Evolutionary conservation across 441 rosid genomes (phyloP).

Genomic region (Eruca vesicaria): DNA sequence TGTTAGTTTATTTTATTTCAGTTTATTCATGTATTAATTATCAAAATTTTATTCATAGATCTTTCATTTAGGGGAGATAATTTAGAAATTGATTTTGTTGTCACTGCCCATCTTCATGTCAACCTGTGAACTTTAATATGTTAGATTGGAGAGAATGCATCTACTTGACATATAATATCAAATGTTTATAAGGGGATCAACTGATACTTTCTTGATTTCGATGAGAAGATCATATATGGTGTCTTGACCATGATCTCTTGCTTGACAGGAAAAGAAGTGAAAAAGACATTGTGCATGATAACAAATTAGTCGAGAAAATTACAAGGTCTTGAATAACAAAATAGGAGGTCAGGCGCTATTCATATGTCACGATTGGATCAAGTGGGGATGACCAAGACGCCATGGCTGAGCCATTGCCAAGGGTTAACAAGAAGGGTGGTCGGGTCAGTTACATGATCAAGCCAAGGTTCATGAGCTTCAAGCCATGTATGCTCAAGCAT

Average conservation of each 20-base stretch:
- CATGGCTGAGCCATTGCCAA: neutral
- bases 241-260: neutral
- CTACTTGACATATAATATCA: slow-evolving; percentile 8
- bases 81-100: too few species aligned
- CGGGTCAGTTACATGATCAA: neutral
- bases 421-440: neutral
- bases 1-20: too few species aligned
- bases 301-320: neutral
- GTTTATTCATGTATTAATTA: too few species aligned
- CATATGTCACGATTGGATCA: neutral
- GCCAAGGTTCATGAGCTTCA: slow-evolving; percentile 41
- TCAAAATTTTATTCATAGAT: too few species aligned
- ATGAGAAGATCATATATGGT: too few species aligned
- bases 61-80: too few species aligned
- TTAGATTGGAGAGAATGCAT: too few species aligned
- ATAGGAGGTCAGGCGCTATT: neutral
- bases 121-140: too few species aligned
- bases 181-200: neutral
- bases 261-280: neutral
- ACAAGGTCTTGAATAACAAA: neutral
- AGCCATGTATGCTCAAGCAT: slow-evolving; percentile 84
- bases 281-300: neutral
- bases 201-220: too few species aligned
- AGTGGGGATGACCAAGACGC: neutral
- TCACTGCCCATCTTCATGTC: too few species aligned